Evolutionary conservation across 2,329 filamentous ascomycete species (phyloP).

Genomic region (Geosmithia morbida): DNA sequence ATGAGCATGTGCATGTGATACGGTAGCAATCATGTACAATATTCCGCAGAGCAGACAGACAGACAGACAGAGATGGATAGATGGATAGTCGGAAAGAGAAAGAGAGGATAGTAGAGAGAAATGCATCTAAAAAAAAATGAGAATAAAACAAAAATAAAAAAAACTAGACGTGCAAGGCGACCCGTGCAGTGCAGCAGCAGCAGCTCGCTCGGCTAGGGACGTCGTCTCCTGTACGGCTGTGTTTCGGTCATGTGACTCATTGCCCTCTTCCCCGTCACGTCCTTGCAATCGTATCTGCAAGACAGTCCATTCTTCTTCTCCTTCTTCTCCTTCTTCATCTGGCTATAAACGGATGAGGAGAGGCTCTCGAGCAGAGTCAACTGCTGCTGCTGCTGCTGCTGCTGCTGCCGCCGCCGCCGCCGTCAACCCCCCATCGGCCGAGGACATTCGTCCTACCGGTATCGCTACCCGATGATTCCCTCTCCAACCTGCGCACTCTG

Average conservation of each 20-base stretch:
- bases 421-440: not conserved
- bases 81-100: no score
- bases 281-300: not conserved
- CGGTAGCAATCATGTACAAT: no score
- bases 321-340: not conserved
- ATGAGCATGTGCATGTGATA: no score
- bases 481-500: conserved; percentile 21
- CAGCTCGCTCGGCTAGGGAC: not conserved
- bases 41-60: no score
- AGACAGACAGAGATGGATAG: no score
- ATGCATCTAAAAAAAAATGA: no score
- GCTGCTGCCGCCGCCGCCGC: not conserved
- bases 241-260: not conserved
- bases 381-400: no score
- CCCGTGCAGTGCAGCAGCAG: not conserved
- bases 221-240: not conserved
- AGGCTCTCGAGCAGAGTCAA: no score
- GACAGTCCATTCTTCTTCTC: no score
- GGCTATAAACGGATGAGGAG: no score
- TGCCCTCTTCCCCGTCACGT: not conserved
- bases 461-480: not conserved
- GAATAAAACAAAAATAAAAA: no score
- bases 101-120: no score
- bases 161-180: not conserved
- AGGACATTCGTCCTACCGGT: not conserved